Base-by-base conservation (phyloP, 495 filamentous ascomycete species). In the Sphaerosporella brunnea region DNA sequence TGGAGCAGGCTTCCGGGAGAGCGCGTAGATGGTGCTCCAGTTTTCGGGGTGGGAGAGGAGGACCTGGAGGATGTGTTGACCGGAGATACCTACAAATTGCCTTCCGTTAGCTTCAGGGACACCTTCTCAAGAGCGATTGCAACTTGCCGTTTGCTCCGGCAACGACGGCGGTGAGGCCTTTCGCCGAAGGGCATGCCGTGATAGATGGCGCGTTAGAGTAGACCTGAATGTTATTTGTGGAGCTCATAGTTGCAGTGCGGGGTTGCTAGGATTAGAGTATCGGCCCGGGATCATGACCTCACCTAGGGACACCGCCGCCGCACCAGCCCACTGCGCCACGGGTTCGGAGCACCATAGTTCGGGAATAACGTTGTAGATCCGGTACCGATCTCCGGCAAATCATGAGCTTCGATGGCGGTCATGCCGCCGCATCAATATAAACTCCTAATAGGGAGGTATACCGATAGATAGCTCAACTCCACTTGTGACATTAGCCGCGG, bases 1-100 rank as follows among this genome's bases (percentile, higher is more conserved):
- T 9, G 63, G 58, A 0, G 65, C 68, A 10, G 65, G 64, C 21
- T 65, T 59, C 1, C 69, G 64, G 4, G 65, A 68, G 23, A 73
- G 50, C 36, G 66, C 65, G 54, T 69, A 71, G 37, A 75, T 72
- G 51, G 68, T 72, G 36, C 53, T 63, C 72, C 72, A 74, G 21
- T 67, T 62, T 35, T 63, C 46, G 15, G 69, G 65, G n/a, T 61
- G 54, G 30, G 69, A 54, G 2, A 63, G 56, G 0, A 73, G 65
- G 3, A 66, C 64, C 18, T 60, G 59, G 15, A 73, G 55, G 58
- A 73, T 70, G 51, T 69, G 53, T 39, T 62, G 59, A 2, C 72
- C 72, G 4, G 64, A 68, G 32, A 71, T 69, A 8, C 36, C 36
- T 39, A n/a, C n/a, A 34, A n/a, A 15, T 39, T 5, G 7, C 8